Percentiles rank a stretch among this genome's conserved stretches.
Conservation (phyloP, 768 basidiomycete genomes). For the Serendipita sp. region DNA sequence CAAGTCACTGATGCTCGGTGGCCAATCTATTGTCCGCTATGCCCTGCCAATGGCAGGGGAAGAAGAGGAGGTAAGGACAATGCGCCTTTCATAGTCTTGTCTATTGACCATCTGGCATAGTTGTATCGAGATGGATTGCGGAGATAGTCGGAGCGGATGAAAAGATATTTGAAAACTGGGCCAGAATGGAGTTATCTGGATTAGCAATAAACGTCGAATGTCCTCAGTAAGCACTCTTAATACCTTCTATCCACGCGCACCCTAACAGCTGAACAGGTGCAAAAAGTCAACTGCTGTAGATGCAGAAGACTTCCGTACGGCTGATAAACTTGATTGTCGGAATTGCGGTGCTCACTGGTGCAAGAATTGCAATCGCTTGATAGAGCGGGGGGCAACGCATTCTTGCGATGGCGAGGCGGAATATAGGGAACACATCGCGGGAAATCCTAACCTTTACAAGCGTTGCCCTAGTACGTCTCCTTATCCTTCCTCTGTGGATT, state of each 20-base stretch:
- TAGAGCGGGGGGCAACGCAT: background rate
- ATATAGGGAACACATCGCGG: background rate
- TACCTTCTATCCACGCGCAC: background rate
- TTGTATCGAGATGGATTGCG: background rate
- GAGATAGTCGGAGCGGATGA: constrained; percentile 4
- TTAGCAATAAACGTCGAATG: background rate
- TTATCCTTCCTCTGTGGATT: background rate
- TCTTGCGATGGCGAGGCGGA: constrained; percentile 1
- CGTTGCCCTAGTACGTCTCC: background rate
- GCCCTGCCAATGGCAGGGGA: background rate
- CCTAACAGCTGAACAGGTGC: background rate
- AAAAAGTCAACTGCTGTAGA: background rate
- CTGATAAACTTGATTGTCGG: background rate
- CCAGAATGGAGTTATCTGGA: background rate
- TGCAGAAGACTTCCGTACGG: background rate
- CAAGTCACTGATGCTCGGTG: background rate
- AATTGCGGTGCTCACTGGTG: constrained; percentile 3
- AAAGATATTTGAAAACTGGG: background rate
- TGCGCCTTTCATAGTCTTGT: background rate
- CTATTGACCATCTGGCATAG: background rate
- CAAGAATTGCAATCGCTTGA: background rate
- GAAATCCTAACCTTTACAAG: background rate
- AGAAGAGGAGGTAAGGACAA: background rate
- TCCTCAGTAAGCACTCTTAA: background rate
- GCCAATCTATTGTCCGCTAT: constrained; percentile 3